Evolutionary conservation across 495 filamentous ascomycete genomes (phyloP).

Genomic region (Aspergillus saccharolyticus): DNA sequence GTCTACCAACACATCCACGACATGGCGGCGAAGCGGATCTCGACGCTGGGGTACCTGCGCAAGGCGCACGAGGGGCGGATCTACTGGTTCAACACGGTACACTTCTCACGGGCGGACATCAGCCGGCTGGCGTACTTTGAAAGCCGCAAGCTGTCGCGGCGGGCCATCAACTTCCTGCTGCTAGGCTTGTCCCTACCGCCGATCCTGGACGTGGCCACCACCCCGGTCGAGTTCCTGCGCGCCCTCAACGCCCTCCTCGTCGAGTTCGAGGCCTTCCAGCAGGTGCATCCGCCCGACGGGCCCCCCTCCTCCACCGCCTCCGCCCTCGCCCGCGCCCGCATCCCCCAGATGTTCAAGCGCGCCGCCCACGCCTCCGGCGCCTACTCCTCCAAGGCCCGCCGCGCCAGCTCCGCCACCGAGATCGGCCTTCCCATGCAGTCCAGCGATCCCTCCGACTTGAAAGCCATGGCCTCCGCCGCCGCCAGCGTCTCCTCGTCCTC

Average conservation of each 20-base stretch:
- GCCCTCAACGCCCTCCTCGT: slow-evolving; percentile 78
- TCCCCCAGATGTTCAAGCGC: slow-evolving; percentile 87
- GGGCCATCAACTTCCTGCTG: slow-evolving; percentile 87
- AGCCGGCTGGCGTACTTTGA: slow-evolving; percentile 81
- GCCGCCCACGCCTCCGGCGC: slow-evolving; percentile 48
- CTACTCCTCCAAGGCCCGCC: slow-evolving; percentile 51
- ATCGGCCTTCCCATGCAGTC: slow-evolving; percentile 57
- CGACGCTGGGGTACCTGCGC: slow-evolving; percentile 88
- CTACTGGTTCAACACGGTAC: slow-evolving; percentile 96
- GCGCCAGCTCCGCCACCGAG: slow-evolving; percentile 65
- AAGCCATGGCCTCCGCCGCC: slow-evolving; percentile 27
- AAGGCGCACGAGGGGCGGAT: slow-evolving; percentile 93
- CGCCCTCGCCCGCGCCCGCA: slow-evolving; percentile 68
- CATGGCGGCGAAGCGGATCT: slow-evolving; percentile 84
- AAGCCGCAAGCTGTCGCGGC: slow-evolving; percentile 70
- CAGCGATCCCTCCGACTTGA: slow-evolving; percentile 47
- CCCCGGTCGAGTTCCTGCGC: slow-evolving; percentile 76
- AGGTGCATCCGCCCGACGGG: slow-evolving; percentile 74
- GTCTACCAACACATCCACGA: slow-evolving; percentile 87
- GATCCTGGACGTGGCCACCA: slow-evolving; percentile 79
- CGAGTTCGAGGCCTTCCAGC: slow-evolving; percentile 92
- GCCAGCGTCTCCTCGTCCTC: not conserved
- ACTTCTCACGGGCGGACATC: slow-evolving; percentile 81
- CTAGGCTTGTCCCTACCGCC: slow-evolving; percentile 87
- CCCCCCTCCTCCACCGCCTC: slow-evolving; percentile 60